Percentiles rank a stretch among this genome's conserved stretches.
phyloP scores from a whole-genome alignment of 2,329 filamentous ascomycete species.

The Diaporthe sp. region DNA sequence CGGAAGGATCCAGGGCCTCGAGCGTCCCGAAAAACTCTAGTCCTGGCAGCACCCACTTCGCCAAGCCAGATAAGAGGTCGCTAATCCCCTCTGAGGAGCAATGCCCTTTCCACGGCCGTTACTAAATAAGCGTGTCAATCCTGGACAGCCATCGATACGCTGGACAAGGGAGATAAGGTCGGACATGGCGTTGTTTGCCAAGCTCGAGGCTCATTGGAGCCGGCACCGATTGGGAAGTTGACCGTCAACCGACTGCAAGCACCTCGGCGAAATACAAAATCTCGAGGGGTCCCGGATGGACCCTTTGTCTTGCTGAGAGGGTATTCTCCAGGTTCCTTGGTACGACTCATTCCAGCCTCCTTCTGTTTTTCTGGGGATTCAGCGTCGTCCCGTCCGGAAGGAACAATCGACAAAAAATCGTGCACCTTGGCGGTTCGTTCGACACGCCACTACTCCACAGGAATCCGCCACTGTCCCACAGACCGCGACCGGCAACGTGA shows the following conservation, averaged over 20 bases:
- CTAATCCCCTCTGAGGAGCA: conserved; percentile 14
- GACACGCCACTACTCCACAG: conserved; percentile 33
- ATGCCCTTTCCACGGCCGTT: conserved; percentile 18
- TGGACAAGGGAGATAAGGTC: conserved; percentile 29
- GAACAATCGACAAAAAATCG: conserved; percentile 19
- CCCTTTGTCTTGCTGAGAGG: background rate
- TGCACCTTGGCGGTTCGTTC: conserved; percentile 20
- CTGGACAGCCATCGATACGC: conserved; percentile 1
- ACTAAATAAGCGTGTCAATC: conserved; percentile 28
- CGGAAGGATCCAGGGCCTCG: conserved; percentile 16
- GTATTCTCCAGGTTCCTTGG: background rate
- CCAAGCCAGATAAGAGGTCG: conserved; percentile 30
- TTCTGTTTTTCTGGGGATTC: conserved; percentile 14
- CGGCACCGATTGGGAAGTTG: background rate
- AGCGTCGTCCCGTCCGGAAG: conserved; percentile 16
- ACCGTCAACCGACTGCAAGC: background rate
- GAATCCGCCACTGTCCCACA: conserved; percentile 30
- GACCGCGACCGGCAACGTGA: conserved; percentile 8
- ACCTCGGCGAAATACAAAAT: conserved; percentile 16
- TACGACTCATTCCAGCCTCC: conserved; percentile 32
- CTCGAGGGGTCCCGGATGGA: conserved; percentile 2
- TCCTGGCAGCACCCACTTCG: conserved; percentile 31
- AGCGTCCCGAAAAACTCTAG: conserved; percentile 10
- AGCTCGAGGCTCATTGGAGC: conserved; percentile 32
- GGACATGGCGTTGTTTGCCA: conserved; percentile 31